Base-by-base conservation (phyloP, 306 rosid genomes). In the Myrica gale region DNA sequence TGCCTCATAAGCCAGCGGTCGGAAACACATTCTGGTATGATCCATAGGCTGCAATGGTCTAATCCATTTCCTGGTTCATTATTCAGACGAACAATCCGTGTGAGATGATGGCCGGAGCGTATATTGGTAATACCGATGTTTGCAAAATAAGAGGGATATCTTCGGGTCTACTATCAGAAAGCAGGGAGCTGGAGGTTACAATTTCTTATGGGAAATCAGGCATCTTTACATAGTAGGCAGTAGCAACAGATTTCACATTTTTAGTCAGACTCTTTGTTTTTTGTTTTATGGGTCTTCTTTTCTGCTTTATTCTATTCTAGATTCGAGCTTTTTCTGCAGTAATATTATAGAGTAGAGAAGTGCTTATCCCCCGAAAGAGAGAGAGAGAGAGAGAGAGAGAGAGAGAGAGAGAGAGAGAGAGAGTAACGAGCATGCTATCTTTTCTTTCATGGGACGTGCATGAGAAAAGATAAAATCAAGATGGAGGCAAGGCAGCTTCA, bases 371-470 rank as follows among this genome's bases (percentile, higher is more conserved):
- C 39, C 71, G 68, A 39, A 44, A 47, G 52, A 56, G 57, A n/a
- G n/a, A n/a, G n/a, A n/a, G n/a, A n/a, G n/a, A n/a, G n/a, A n/a
- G n/a, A n/a, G 76, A 69, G 82, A 81, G 73, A 82, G 74, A 71
- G 84, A 84, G 83, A 79, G 85, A 74, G 90, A n/a, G 76, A 69
- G 82, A 81, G 73, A 82, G 74, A 71, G 84, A 84, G 83, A 79
- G 85, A 74, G 90, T 75, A 93, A 89, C 89, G 91, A 86, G 91
- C 91, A 90, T 87, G 88, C 43, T 74, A 78, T 83, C 83, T 87
- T 85, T 82, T 53, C 37, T 52, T 87, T 85, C 81, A 76, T 82
- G 87, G 88, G 92, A 87, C 96, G 82, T 90, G 92, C 96, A 87
- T 83, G 89, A 78, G 82, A 84, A 84, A 89, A 89, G 88, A 56